Evolutionary conservation across 768 basidiomycete species (phyloP), one percentile per base, ranked within the genome.

Genomic region (Gymnopilus dilepis): DNA sequence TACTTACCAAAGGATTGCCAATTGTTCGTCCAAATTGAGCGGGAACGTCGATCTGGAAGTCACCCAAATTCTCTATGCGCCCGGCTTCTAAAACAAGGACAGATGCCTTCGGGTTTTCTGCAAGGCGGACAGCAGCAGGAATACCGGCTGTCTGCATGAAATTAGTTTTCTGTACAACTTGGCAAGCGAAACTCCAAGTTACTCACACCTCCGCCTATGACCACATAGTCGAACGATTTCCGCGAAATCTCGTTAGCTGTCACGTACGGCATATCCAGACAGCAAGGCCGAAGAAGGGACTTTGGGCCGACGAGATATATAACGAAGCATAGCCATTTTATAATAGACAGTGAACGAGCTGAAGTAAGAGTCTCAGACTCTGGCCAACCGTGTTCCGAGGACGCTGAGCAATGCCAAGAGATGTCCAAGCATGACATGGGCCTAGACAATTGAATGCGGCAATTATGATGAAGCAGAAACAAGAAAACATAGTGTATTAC

Each of bases 51-150:
- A 58, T 34, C 3, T 30, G 41, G 6, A 12, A 26, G 22, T 55
- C 56, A 3, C 37, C 21, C 30, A 56, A 37, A 22, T 55, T 47
- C 22, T 47, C 43, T 13, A 56, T 6, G 15, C 13, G 43, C 17
- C 45, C 51, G 3, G 21, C 31, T 12, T 63, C 24, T 21, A 79
- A 61, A 13, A 80, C 72, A n/a, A 79, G 69, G 38, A 78, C 77
- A 15, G 67, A 70, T 33, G 66, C 66, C 3, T 61, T 65, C 4
- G 66, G 45, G 37, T 73, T 70, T 51, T 76, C 77, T 2, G 76
- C 72, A 11, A 80, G 63, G 26, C 77, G 69, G n/a, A 70, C 58
- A 5, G 76, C 72, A 41, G 79, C 70, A 53, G 75, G 66, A 19
- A 72, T 71, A 26, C 76, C 65, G 6, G 64, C 40, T 2, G 62